Conservation (phyloP, 148 eudicot species). For the Vaccinium corymbosum region DNA sequence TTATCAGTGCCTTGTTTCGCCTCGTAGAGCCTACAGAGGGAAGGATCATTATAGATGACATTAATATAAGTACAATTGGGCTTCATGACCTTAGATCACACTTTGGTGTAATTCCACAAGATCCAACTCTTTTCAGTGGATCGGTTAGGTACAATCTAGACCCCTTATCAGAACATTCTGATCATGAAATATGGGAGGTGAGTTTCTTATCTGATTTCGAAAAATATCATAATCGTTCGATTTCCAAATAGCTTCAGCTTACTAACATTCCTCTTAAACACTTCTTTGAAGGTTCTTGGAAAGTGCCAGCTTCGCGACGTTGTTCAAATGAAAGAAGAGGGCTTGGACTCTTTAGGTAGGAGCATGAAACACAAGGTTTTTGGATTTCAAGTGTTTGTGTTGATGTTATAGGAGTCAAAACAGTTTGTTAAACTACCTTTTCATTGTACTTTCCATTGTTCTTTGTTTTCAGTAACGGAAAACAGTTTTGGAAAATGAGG, state of each 20-base stretch:
- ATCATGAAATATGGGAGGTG: slow-evolving; percentile 57
- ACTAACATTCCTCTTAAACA: neutral
- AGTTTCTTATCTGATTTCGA: neutral
- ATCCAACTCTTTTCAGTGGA: slow-evolving; percentile 50
- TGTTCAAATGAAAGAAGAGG: slow-evolving; percentile 41
- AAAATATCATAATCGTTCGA: neutral
- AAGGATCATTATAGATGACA: slow-evolving; percentile 41
- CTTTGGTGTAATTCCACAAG: slow-evolving; percentile 59
- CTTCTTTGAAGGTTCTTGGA: slow-evolving; percentile 38
- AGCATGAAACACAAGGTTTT: neutral
- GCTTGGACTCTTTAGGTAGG: slow-evolving; percentile 51
- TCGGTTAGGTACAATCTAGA: slow-evolving; percentile 54
- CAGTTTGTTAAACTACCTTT: neutral
- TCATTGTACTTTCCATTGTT: neutral
- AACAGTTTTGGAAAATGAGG: neutral
- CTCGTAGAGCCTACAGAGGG: slow-evolving; percentile 57
- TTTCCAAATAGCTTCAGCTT: neutral
- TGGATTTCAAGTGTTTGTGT: neutral
- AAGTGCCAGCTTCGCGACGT: slow-evolving; percentile 52
- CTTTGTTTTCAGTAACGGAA: neutral
- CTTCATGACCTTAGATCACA: slow-evolving; percentile 59
- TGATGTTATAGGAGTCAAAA: neutral
- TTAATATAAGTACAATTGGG: slow-evolving; percentile 42
- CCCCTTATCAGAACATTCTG: slow-evolving; percentile 48
- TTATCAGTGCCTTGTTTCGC: slow-evolving; percentile 51